Conservation (phyloP, 495 filamentous ascomycete genomes). For the Penicillium arizonense region DNA sequence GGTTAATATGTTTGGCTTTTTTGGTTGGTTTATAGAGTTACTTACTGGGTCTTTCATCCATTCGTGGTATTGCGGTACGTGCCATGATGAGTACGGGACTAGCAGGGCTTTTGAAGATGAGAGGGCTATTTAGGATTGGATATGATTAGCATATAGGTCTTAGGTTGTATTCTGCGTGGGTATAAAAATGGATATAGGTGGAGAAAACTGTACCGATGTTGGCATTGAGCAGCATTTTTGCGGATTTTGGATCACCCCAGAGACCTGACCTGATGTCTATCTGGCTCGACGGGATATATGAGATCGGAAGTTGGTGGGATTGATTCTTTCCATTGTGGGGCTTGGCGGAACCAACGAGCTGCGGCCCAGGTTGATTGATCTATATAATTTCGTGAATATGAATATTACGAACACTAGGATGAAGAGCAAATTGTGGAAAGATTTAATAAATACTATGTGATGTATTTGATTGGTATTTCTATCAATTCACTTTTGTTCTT, state of each 20-base stretch:
- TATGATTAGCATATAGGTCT: neutral
- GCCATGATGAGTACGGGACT: conserved; percentile 79
- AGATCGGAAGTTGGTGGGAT: conserved; percentile 4
- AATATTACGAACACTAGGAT: too few species aligned
- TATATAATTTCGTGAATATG: too few species aligned
- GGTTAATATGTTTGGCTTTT: conserved; percentile 1
- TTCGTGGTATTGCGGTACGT: conserved; percentile 77
- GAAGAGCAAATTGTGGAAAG: too few species aligned
- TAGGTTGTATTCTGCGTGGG: neutral
- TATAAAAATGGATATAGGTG: conserved; percentile 3
- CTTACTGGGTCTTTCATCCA: conserved; percentile 89
- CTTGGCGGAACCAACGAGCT: conserved; percentile 14
- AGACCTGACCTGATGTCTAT: neutral
- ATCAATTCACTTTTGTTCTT: conserved; percentile 39
- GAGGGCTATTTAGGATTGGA: conserved; percentile 52
- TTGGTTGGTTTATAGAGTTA: neutral
- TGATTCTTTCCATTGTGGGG: conserved; percentile 11
- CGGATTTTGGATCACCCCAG: neutral
- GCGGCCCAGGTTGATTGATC: too few species aligned
- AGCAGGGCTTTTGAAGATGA: conserved; percentile 64
- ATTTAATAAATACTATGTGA: neutral
- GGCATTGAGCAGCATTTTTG: conserved; percentile 41
- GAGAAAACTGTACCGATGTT: conserved; percentile 30
- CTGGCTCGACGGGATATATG: neutral
- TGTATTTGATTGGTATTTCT: conserved; percentile 5